Percentiles rank a stretch among this genome's conserved stretches.
phyloP scores from a whole-genome alignment of 2,329 filamentous ascomycete genomes.

The Huntiella decipiens region DNA sequence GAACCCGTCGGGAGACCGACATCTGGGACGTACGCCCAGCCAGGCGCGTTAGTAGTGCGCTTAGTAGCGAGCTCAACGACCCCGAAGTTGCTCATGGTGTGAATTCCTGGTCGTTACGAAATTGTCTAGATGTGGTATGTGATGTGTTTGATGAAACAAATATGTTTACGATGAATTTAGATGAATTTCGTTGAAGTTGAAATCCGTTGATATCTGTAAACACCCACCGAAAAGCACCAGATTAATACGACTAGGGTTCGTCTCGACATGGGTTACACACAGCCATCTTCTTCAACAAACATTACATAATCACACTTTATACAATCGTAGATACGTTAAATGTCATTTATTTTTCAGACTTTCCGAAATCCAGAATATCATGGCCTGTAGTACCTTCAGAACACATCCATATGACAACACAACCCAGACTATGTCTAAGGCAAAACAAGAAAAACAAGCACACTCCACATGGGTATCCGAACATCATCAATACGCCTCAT shows the following conservation, averaged over 20 bases:
- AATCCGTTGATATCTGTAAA: too few species aligned
- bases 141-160: not conserved
- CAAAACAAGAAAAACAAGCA: conserved; percentile 5
- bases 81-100: conserved; percentile 45
- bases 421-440: too few species aligned
- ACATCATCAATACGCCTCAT: not conserved
- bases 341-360: conserved; percentile 9
- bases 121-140: not conserved
- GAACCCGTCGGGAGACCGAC: conserved; percentile 32
- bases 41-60: conserved; percentile 52
- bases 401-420: not conserved
- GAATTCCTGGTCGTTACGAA: not conserved
- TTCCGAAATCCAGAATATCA: conserved; percentile 8
- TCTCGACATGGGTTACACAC: not conserved
- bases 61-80: conserved; percentile 66
- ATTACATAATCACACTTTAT: not conserved
- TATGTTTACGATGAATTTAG: too few species aligned
- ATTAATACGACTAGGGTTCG: too few species aligned
- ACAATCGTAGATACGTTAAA: not conserved
- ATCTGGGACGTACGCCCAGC: conserved; percentile 85
- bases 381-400: conserved; percentile 5
- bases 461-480: not conserved
- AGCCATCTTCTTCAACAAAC: not conserved
- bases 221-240: too few species aligned
- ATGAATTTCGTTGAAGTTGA: too few species aligned